phyloP scores from a whole-genome alignment of 2,329 filamentous ascomycete genomes.

The Periconia sp. region DNA sequence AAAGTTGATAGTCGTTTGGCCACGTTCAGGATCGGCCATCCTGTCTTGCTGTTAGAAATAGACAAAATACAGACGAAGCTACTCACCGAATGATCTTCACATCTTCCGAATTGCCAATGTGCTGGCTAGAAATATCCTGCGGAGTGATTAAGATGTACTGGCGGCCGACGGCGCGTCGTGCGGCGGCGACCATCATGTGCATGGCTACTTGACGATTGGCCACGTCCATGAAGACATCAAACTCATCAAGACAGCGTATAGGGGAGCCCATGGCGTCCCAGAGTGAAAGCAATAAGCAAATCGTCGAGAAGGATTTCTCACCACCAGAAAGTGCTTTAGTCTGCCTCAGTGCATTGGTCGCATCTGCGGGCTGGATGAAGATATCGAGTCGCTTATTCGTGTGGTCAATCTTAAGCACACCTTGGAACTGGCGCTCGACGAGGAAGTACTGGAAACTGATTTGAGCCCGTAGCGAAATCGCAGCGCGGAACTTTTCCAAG shows the following conservation, averaged over 20 bases:
- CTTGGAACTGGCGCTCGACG: constrained; percentile 86
- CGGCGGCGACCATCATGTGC: constrained; percentile 88
- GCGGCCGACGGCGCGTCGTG: constrained; percentile 82
- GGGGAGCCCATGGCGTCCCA: constrained; percentile 99
- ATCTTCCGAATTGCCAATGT: constrained; percentile 67
- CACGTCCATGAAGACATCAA: constrained; percentile 99
- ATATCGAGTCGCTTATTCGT: constrained; percentile 75
- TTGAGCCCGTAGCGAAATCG: constrained; percentile 84
- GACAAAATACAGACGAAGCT: not conserved
- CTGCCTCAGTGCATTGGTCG: constrained; percentile 75
- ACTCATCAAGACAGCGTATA: constrained; percentile 93
- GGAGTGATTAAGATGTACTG: constrained; percentile 98
- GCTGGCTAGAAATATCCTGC: constrained; percentile 69
- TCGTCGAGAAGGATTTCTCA: constrained; percentile 97
- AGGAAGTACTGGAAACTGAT: constrained; percentile 88
- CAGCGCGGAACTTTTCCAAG: constrained; percentile 81
- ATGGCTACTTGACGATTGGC: constrained; percentile 94
- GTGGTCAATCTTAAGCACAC: constrained; percentile 81
- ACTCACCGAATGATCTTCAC: constrained; percentile 78
- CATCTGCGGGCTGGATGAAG: constrained; percentile 72
- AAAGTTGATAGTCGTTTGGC: constrained; percentile 53
- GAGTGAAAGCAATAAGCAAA: constrained; percentile 87
- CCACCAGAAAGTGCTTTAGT: constrained; percentile 94
- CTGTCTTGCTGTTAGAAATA: constrained; percentile 26
- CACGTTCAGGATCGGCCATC: constrained; percentile 60